These are phyloP conservation scores for Heliophila coronopifolia DNA, from an alignment of 441 rosid genomes.

Conservation along the genomic window DNA sequence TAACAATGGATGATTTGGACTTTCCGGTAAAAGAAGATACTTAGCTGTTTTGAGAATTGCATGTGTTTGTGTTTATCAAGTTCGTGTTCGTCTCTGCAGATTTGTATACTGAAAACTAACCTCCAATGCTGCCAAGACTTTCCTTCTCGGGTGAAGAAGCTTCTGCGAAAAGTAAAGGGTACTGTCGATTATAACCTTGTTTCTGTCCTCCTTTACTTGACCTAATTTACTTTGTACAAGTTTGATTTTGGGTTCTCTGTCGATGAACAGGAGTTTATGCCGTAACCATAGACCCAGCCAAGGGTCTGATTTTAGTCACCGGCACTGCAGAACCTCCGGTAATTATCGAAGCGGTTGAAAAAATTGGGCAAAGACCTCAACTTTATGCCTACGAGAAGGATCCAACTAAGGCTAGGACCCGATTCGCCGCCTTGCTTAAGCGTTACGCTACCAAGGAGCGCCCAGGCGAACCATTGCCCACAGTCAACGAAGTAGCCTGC, in stretches of 20 bases:
- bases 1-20: conserved; percentile 12
- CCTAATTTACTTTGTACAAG: neutral
- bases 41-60: neutral
- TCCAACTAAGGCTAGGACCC: conserved; percentile 12
- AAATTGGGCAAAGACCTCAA: conserved; percentile 6
- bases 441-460: conserved; percentile 1
- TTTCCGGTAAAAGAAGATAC: conserved; percentile 5
- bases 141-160: conserved; percentile 9
- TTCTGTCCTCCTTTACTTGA: neutral
- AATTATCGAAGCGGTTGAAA: conserved; percentile 8
- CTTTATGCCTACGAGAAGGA: conserved; percentile 22
- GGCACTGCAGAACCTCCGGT: conserved; percentile 8
- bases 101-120: conserved; percentile 15
- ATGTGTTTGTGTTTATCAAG: neutral
- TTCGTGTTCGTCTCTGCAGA: neutral
- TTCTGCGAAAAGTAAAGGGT: conserved; percentile 2
- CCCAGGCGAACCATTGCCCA: neutral
- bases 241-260: neutral
- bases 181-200: neutral
- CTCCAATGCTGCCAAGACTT: conserved; percentile 8
- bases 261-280: conserved; percentile 18
- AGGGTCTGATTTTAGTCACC: conserved; percentile 15
- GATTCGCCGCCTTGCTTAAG: conserved; percentile 5
- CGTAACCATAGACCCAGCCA: conserved; percentile 11
- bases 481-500: too few relatives aligned